Base-by-base conservation (phyloP, 148 eudicot genomes). In the Rhododendron molle region DNA sequence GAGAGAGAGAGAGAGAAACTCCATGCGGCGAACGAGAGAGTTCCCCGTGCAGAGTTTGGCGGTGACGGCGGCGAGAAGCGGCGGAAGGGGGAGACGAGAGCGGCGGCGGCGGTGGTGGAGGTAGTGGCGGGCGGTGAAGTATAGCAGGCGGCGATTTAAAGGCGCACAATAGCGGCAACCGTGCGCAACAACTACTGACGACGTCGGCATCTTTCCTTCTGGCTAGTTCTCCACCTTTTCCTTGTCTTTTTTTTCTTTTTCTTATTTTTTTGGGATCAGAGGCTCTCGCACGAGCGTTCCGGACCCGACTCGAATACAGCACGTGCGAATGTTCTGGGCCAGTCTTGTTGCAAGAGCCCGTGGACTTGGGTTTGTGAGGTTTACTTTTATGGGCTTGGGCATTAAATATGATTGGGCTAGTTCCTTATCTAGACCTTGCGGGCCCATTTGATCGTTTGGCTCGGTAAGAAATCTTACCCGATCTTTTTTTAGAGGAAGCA, bases 21-120 rank as follows among this genome's bases (percentile, higher is more conserved):
- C 94, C 96, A 94, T 94, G 85, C 87, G 90, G 83, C 89, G 87
- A 67, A 91, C 84, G 56, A 91, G 88, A 88, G 91, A 88, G 88
- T 93, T 92, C 81, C 96, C 93, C 90, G 95, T 90, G 89, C 49
- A 34, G 88, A 88, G 46, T 47, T 85, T 87, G 44, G 87, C 46
- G 58, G 85, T 36, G 76, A 86, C 52, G 76, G 52, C 26, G 60
- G 30, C n/a, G 32, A 81, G 83, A 15, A 78, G 76, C 23, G 79
- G 86, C 74, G 30, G 36, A 12, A 13, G 89, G 83, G 87, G 32
- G 83, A 83, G 89, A 84, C 15, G 73, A 67, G 32, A n/a, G 73
- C 67, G 5, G 23, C 80, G 72, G 83, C 50, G 72, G 79, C 28
- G 91, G 86, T 38, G 71, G 50, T 38, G 71, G 50, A n/a, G 80